A percentile compares a stretch with the other conserved stretches of the same genome.
Evolutionary conservation across 2,329 filamentous ascomycete genomes (phyloP).

Genomic region (Verticillium longisporum): DNA sequence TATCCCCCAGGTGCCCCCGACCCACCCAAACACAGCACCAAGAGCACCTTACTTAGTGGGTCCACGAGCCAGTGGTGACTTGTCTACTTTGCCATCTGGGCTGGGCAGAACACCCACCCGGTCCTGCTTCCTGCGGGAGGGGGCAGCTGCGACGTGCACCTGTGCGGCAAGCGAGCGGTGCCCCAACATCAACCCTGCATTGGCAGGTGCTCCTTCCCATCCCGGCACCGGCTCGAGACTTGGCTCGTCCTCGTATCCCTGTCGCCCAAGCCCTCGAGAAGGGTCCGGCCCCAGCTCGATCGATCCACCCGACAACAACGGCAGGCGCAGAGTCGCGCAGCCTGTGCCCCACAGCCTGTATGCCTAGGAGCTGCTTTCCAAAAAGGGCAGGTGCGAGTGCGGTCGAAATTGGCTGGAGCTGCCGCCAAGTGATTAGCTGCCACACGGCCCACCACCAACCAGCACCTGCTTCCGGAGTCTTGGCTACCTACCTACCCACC

Average conservation of each 20-base stretch:
- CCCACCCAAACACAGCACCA: neutral
- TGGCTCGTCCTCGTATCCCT: neutral
- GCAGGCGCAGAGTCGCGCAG: conserved; percentile 1
- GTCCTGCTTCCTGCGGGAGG: neutral
- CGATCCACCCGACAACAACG: conserved; percentile 1
- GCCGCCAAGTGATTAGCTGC: conserved; percentile 3
- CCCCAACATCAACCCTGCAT: neutral
- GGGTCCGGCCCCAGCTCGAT: neutral
- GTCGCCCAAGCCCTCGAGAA: neutral
- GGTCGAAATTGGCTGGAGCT: conserved; percentile 3
- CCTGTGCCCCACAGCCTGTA: neutral
- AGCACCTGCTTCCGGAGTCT: neutral
- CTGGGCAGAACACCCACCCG: neutral
- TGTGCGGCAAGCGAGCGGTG: neutral
- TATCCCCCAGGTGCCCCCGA: neutral
- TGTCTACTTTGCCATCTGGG: neutral
- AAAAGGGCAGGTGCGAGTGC: neutral
- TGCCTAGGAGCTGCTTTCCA: neutral
- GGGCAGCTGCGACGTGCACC: neutral
- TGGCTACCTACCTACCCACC: neutral
- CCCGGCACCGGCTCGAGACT: neutral
- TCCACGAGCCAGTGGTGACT: neutral
- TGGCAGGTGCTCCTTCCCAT: neutral
- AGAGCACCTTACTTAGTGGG: neutral
- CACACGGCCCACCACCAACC: neutral